Base-by-base conservation (phyloP, 2,329 filamentous ascomycete species). In the Fusarium begoniae region DNA sequence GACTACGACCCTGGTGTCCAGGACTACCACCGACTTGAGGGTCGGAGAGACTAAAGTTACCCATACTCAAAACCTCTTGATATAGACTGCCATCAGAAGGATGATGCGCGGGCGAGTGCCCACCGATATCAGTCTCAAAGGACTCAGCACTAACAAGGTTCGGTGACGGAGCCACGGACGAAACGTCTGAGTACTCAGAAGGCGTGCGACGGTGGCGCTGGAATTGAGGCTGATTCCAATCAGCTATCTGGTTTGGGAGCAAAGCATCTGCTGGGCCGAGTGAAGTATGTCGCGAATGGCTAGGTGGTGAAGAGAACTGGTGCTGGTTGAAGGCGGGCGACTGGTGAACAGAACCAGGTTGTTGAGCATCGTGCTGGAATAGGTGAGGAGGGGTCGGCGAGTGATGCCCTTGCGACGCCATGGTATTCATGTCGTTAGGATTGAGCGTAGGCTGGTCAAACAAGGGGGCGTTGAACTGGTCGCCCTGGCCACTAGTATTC, bases 141-240 rank as follows among this genome's bases (percentile, higher is more conserved):
- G 86, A 90, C 78, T 98, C 95, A 69, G 93, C 88, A 75, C 92
- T 92, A 35, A 89, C 89, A 65, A 98, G 84, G 79, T 94, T 94
- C 8, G 96, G 96, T 24, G 96, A 98, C 30, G 92, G 93, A 28
- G 93, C 91, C 22, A 92, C 93, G 24, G 94, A 97, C 10, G 92
- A 98, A 11, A 98, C 92, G 75, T 98, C 96, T 6, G 95, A 98
- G 78, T 92, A 94, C 77, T 98, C 96, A n/a, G 95, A 98, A 2
- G 94, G 93, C 43, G 90, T 91, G 78, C 95, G 90, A 76, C 95
- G 90, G 80, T 98, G 96, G n/a, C 90, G 87, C 75, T 94, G 92
- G 79, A 97, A 98, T 68, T 90, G 87, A 20, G 85, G 82, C 63
- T 86, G 85, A 47, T 76, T 85, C 88, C 88, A 90, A 67, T 90